Evolutionary conservation across 495 filamentous ascomycete species (phyloP), one percentile per base, ranked within the genome.

Genomic region (Aspergillus taichungensis): DNA sequence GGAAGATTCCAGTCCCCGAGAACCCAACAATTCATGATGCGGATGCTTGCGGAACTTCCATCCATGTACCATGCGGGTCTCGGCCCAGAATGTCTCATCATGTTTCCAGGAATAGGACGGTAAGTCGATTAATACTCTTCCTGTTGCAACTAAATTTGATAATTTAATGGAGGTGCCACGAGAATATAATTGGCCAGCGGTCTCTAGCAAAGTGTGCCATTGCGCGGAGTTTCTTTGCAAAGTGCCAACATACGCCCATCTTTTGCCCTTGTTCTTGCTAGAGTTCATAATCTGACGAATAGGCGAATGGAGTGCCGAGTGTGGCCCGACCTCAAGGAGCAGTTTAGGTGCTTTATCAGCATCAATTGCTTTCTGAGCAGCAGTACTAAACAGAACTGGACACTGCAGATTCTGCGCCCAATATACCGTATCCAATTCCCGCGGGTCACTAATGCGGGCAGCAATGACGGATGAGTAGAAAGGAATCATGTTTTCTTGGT

Each of bases 61-160:
- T 14, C 73, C 65, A 30, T 54, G 45, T 0, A 53, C 57, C n/a
- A 73, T 46, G 6, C 73, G 65, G 30, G 53, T 67, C 47, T 80
- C 77, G 31, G 55, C 51, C 74, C 74, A 80, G 42, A 66, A 64
- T 11, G 39, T 34, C 5, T 45, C 39, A 7, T 62, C 57, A 28
- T 69, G 65, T 7, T 75, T 51, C 76, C 77, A 80, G 0, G 74
- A 64, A 35, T 81, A 81, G 3, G 59, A 39, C 14, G 67, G 72
- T 13, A 80, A 53, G 13, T 72, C 67, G 5, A 60, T 43, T 2
- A 78, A 39, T 1, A 63, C 49, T 34, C 49, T 45, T 3, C 53
- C 53, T 1, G 12, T 24, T 10, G 64, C 62, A 46, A 62, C 72
- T 3, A 69, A n/a, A 2, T 32, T 33, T 0, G 46, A 7, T 11